Base-by-base conservation (phyloP, 2,329 filamentous ascomycete genomes). In the Aspergillus hortae region DNA sequence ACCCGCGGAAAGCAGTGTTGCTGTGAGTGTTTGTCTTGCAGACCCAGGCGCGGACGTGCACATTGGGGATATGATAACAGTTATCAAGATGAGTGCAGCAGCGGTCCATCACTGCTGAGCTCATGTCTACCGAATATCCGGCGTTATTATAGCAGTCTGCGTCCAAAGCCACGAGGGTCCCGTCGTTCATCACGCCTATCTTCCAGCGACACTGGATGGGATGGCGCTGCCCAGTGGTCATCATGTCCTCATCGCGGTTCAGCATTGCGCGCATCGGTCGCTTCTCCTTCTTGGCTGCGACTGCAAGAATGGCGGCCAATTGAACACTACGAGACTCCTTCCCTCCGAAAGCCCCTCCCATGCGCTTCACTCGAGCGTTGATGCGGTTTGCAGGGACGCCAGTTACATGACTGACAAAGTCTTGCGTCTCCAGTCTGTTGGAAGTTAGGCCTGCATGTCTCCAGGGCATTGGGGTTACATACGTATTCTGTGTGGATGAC, bases 181-280 rank as follows among this genome's bases (percentile, higher is more conserved):
- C 61, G 15, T 56, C 49, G 5, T 49, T 45, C 35, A 50, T 58
- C 12, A 59, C 55, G 0, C 59, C 61, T 2, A 63, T 49, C 27
- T 55, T 94, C 88, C 90, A 95, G 51, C 81, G 79, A 9, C 80
- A 84, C 4, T 94, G 76, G 79, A 95, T 92, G 0, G 90, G 90
- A 68, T 95, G 90, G 6, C 90, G 80, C 71, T 95, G 90, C 1
- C 90, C 90, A 49, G 86, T 89, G 4, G 86, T 89, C 40, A 89
- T 73, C 79, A 95, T 95, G 66, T 95, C 90, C 65, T 95, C 90
- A 64, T 95, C 90, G 48, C 90, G 82, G 45, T 91, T 94, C 38
- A 95, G 77, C 90, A 95, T 94, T 65, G 87, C 92, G 25, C 90
- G 80, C 11, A 95, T 88, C 2, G 90, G 89, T 17, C 85, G 80